Evolutionary conservation across 2,329 filamentous ascomycete species (phyloP).

Genomic region (Pezizomycotina sp.): DNA sequence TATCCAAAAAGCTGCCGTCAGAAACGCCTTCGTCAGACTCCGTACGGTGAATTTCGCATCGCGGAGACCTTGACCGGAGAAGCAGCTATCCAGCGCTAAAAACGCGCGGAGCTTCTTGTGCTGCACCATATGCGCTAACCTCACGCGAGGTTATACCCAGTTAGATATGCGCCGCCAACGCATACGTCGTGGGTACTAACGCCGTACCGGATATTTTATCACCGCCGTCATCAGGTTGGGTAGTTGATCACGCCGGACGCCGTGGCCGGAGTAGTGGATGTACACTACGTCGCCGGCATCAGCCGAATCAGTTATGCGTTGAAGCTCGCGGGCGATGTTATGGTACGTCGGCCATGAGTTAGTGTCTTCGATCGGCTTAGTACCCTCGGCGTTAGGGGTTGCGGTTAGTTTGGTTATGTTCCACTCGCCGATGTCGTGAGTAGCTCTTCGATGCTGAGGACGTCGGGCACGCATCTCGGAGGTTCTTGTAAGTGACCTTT

Average conservation of each 20-base stretch:
- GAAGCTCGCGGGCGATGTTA: slow-evolving; percentile 10
- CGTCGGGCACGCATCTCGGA: slow-evolving; percentile 12
- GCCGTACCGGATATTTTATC: slow-evolving; percentile 7
- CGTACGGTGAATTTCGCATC: not conserved
- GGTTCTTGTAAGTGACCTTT: not conserved
- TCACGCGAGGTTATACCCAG: slow-evolving; percentile 10
- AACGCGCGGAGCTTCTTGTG: slow-evolving; percentile 4
- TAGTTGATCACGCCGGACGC: slow-evolving; percentile 5
- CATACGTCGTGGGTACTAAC: slow-evolving; percentile 14
- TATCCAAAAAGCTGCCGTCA: too few species aligned
- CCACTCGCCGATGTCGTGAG: slow-evolving; percentile 2
- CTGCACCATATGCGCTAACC: slow-evolving; percentile 9
- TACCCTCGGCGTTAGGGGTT: not conserved
- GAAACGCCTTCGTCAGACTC: not conserved
- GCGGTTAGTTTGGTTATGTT: slow-evolving; percentile 6
- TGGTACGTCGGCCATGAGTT: slow-evolving; percentile 1
- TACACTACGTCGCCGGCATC: slow-evolving; percentile 10
- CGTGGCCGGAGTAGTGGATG: slow-evolving; percentile 16
- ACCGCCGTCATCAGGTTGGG: not conserved
- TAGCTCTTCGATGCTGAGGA: slow-evolving; percentile 3
- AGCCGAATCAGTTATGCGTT: slow-evolving; percentile 5
- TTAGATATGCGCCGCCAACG: slow-evolving; percentile 8
- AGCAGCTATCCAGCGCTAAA: slow-evolving; percentile 15
- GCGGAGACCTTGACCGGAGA: slow-evolving; percentile 7
- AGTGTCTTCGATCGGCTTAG: slow-evolving; percentile 3